These are phyloP conservation scores for Gelatoporia subvermispora DNA, from an alignment of 768 basidiomycete genomes.

Conservation along the genomic window DNA sequence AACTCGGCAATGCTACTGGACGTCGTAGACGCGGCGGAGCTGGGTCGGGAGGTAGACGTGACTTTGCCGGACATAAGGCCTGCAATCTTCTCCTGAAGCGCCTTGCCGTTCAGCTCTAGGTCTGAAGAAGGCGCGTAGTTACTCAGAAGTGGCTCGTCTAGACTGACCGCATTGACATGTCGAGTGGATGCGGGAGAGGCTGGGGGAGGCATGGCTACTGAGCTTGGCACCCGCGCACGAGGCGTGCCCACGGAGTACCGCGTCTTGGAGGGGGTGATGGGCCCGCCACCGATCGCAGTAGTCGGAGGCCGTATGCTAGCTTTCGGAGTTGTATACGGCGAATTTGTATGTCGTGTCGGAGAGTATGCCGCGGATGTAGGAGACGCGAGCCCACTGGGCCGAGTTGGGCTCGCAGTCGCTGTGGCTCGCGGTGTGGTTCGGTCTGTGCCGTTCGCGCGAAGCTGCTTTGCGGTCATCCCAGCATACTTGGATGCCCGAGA, in stretches of 20 bases:
- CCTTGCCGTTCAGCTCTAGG: constrained; percentile 34
- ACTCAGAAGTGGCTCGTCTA: constrained; percentile 26
- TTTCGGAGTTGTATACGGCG: constrained; percentile 69
- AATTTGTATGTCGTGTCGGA: constrained; percentile 31
- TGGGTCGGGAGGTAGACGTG: constrained; percentile 30
- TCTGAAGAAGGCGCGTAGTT: constrained; percentile 22
- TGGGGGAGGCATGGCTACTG: constrained; percentile 80
- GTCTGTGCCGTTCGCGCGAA: constrained; percentile 34
- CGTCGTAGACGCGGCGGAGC: constrained; percentile 31
- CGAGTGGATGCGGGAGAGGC: constrained; percentile 48
- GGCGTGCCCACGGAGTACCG: constrained; percentile 44
- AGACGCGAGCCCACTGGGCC: constrained; percentile 14
- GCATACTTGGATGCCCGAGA: constrained; percentile 83
- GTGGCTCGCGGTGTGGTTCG: constrained; percentile 12
- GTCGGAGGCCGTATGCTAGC: constrained; percentile 35
- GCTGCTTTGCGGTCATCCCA: constrained; percentile 79
- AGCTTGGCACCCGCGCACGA: constrained; percentile 63
- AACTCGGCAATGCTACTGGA: constrained; percentile 27
- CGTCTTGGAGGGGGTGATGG: constrained; percentile 35
- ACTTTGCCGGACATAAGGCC: constrained; percentile 34
- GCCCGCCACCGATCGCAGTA: constrained; percentile 34
- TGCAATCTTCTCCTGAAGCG: constrained; percentile 47
- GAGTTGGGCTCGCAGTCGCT: constrained; percentile 17
- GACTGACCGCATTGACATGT: constrained; percentile 25
- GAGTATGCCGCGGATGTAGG: constrained; percentile 18